These are phyloP conservation scores for Leucocoprinus sp. DNA, from an alignment of 768 basidiomycete species.

Conservation along the genomic window DNA sequence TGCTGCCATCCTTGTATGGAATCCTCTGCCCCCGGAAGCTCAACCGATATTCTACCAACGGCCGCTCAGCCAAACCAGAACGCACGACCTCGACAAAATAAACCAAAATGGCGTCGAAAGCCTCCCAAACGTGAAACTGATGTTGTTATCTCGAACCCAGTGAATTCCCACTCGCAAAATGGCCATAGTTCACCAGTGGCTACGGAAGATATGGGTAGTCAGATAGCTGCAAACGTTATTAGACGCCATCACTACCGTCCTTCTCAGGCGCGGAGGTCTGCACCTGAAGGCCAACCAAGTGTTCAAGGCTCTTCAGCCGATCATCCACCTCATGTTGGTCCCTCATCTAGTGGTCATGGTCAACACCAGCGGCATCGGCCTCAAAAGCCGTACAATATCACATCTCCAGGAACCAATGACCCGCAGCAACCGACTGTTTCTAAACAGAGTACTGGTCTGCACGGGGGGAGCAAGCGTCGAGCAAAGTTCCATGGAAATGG, in stretches of 20 bases:
- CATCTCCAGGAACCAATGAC: background rate
- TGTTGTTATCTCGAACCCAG: background rate
- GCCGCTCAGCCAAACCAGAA: background rate
- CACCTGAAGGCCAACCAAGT: background rate
- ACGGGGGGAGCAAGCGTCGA: slow-evolving; percentile 10
- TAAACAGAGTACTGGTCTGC: background rate
- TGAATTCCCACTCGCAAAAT: background rate
- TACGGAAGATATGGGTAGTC: background rate
- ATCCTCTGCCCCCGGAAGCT: background rate
- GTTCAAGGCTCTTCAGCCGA: background rate
- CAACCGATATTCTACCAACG: background rate
- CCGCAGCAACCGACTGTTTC: background rate
- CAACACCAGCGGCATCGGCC: background rate
- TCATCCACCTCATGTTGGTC: background rate
- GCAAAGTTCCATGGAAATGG: slow-evolving; percentile 21
- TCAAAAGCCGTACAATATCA: background rate
- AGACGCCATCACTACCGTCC: slow-evolving; percentile 2
- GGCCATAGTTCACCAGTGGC: background rate
- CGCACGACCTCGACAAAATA: background rate
- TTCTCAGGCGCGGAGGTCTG: background rate
- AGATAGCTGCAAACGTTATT: background rate
- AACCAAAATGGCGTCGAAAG: slow-evolving; percentile 2
- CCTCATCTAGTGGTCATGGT: background rate
- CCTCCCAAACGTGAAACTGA: slow-evolving; percentile 3
- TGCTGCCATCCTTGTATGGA: slow-evolving; percentile 3